Conservation (phyloP, 2,329 filamentous ascomycete species). For the Hypoxylon sp. region DNA sequence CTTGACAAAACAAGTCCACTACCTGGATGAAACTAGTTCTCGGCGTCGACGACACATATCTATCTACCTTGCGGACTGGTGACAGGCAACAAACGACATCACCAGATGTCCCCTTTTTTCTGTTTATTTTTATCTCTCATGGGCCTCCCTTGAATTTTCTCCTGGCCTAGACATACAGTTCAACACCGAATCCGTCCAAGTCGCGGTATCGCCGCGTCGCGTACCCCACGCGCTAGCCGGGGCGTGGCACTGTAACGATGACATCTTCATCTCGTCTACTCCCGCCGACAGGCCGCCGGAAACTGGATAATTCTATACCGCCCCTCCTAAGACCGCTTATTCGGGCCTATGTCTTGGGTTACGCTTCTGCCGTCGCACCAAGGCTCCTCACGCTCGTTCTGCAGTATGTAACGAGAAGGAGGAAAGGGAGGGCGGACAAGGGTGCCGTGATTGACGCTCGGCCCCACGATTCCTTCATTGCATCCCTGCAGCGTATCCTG, state of each 20-base stretch:
- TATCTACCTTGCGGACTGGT: not conserved
- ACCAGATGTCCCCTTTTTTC: not conserved
- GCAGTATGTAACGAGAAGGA: conserved; percentile 54
- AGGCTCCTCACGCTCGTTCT: conserved; percentile 63
- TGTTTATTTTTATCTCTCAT: conserved; percentile 3
- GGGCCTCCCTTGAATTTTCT: conserved; percentile 1
- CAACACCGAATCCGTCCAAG: conserved; percentile 3
- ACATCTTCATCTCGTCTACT: conserved; percentile 38
- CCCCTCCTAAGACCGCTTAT: conserved; percentile 62
- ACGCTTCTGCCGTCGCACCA: conserved; percentile 65
- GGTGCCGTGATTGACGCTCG: conserved; percentile 38
- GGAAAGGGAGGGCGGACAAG: conserved; percentile 45
- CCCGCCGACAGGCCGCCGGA: conserved; percentile 31
- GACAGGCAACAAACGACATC: not conserved
- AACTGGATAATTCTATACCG: conserved; percentile 52
- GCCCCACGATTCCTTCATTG: conserved; percentile 43
- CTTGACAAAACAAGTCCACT: conserved; percentile 11
- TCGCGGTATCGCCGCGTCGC: conserved; percentile 25
- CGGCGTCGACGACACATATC: conserved; percentile 1
- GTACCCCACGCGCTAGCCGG: conserved; percentile 19
- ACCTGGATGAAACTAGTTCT: conserved; percentile 3
- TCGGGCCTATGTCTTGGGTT: conserved; percentile 67
- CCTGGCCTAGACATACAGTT: no score
- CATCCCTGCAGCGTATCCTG: conserved; percentile 53
- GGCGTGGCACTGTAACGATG: conserved; percentile 36